Percentiles rank a stretch among this genome's conserved stretches.
Evolutionary conservation across 73 alveolate genomes (phyloP).

Genomic region (Tetrahymena thermophila): DNA sequence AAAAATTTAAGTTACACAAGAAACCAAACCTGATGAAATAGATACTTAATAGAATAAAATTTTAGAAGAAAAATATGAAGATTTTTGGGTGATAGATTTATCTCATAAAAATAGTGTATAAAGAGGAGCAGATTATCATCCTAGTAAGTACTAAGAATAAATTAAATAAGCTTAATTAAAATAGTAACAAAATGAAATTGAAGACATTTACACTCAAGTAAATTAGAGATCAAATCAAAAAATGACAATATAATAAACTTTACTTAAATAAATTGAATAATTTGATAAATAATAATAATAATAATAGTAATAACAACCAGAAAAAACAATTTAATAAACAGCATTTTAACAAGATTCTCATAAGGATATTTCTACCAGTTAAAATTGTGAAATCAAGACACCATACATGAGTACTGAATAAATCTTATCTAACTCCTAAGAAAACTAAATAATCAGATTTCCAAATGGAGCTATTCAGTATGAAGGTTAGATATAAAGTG

Average conservation of each 20-base stretch:
- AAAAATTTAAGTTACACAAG: not conserved
- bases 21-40: not conserved
- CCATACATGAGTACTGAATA: not conserved
- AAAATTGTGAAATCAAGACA: not conserved
- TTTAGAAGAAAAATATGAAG: not conserved
- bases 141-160: not conserved
- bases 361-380: not conserved
- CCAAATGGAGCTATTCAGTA: not conserved
- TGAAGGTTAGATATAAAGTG: not conserved
- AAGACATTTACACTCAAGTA: not conserved
- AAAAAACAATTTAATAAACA: not conserved
- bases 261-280: not conserved
- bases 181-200: not conserved
- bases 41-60: not conserved
- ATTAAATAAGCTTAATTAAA: not conserved
- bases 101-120: not conserved
- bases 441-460: not conserved
- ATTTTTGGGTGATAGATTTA: not conserved
- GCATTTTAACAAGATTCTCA: not conserved
- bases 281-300: not conserved
- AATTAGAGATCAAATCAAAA: not conserved
- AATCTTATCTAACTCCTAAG: not conserved
- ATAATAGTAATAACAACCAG: not conserved
- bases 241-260: not conserved
- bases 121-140: not conserved